Percentiles rank a stretch among this genome's conserved stretches.
These are phyloP conservation scores for Fusarium pseudonygamai DNA, from an alignment of 2,329 filamentous ascomycete species.

Conservation along the genomic window DNA sequence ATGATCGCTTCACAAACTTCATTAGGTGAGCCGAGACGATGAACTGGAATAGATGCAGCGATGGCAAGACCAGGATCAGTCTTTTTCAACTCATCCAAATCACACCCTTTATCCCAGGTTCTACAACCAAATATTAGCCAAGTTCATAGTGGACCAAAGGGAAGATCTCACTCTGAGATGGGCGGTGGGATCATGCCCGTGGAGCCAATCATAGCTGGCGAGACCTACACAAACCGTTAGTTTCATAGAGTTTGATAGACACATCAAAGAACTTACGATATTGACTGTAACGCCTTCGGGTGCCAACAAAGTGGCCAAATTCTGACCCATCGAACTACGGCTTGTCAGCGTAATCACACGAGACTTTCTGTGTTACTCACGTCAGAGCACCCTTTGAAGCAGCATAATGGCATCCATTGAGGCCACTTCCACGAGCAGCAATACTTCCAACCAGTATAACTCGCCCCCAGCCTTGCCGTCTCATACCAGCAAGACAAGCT, in stretches of 20 bases:
- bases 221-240: conserved; percentile 34
- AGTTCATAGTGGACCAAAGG: rapidly evolving
- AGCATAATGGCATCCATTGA: conserved; percentile 50
- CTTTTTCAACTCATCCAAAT: conserved; percentile 44
- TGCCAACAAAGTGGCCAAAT: conserved; percentile 46
- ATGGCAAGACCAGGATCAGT: conserved; percentile 49
- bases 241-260: background rate
- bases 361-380: background rate
- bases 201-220: conserved; percentile 49
- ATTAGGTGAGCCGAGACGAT: conserved; percentile 47
- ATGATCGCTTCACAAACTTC: conserved; percentile 49
- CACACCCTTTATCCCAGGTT: conserved; percentile 44
- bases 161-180: conserved; percentile 38
- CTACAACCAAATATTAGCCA: conserved; percentile 22
- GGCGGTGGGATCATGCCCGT: conserved; percentile 50
- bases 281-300: conserved; percentile 49
- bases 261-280: conserved; percentile 32
- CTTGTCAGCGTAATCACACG: background rate
- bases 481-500: conserved; percentile 45
- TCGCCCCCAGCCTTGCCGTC: conserved; percentile 45
- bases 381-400: conserved; percentile 47
- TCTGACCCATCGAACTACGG: conserved; percentile 48
- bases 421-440: conserved; percentile 45
- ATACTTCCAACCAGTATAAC: conserved; percentile 49
- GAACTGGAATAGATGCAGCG: conserved; percentile 47